Percentiles rank a stretch among this genome's conserved stretches.
phyloP scores from a whole-genome alignment of 164 flowering plant species.

The Echeveria elegans region DNA sequence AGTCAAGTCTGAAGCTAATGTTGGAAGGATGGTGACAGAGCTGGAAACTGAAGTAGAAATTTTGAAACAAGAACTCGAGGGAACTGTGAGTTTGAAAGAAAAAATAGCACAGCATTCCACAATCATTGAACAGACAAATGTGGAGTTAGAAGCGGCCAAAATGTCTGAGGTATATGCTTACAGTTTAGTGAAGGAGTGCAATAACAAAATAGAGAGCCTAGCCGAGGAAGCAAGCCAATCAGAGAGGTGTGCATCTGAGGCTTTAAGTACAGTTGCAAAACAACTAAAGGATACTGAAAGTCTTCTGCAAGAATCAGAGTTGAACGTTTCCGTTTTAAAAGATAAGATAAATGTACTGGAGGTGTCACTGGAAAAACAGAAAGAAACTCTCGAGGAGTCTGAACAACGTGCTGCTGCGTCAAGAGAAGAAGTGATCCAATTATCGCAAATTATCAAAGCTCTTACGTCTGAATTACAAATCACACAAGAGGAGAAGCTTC shows the following conservation, averaged over 20 bases:
- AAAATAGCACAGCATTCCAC: conserved; percentile 37
- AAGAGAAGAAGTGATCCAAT: conserved; percentile 39
- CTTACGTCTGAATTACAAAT: conserved; percentile 52
- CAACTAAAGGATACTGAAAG: conserved; percentile 61
- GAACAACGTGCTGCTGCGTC: conserved; percentile 29
- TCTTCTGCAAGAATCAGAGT: conserved; percentile 56
- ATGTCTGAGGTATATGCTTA: conserved; percentile 62
- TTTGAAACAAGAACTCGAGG: conserved; percentile 44
- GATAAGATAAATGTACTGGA: conserved; percentile 55
- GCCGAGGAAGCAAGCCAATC: conserved; percentile 39
- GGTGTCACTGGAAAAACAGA: conserved; percentile 49
- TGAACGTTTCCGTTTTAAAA: conserved; percentile 53
- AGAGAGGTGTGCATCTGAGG: conserved; percentile 66
- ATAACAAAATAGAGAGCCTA: conserved; percentile 38
- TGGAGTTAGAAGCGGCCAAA: conserved; percentile 58
- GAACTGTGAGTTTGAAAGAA: conserved; percentile 23
- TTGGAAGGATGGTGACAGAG: conserved; percentile 30
- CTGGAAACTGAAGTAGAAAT: conserved; percentile 48
- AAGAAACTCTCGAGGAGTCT: conserved; percentile 49
- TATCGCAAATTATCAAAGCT: conserved; percentile 36
- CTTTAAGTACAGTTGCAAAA: conserved; percentile 51
- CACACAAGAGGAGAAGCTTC: conserved; percentile 56
- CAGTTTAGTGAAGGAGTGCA: conserved; percentile 50
- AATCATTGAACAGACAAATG: conserved; percentile 43
- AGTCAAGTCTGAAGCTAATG: conserved; percentile 35